phyloP scores from a whole-genome alignment of 106 monocot species.

The Xerophyta viscosa region DNA sequence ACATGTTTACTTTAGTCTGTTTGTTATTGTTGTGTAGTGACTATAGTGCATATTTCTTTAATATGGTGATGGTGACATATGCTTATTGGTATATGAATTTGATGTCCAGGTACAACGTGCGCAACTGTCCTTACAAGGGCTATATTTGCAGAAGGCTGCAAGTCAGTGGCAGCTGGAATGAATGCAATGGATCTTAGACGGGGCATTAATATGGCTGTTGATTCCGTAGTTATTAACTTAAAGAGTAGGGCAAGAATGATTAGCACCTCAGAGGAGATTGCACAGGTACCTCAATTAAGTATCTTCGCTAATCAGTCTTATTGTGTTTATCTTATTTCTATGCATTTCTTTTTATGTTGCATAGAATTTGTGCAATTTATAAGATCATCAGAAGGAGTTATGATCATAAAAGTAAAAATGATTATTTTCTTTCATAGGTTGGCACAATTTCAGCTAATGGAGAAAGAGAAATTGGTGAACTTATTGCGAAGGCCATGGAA shows the following conservation, averaged over 20 bases:
- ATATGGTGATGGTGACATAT: too few relatives aligned
- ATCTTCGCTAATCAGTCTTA: too few relatives aligned
- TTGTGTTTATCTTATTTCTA: too few relatives aligned
- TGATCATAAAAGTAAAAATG: too few relatives aligned
- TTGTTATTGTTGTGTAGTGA: too few relatives aligned
- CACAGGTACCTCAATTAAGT: constrained; percentile 57
- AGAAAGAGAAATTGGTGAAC: constrained; percentile 72
- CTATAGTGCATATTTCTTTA: too few relatives aligned
- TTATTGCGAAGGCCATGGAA: constrained; percentile 85
- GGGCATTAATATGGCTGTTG: constrained; percentile 86
- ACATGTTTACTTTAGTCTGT: too few relatives aligned
- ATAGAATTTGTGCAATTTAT: too few relatives aligned
- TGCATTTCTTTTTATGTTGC: too few relatives aligned
- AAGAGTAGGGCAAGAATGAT: constrained; percentile 81
- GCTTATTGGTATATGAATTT: background rate
- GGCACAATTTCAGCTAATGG: constrained; percentile 83
- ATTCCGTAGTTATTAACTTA: constrained; percentile 62
- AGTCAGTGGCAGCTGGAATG: constrained; percentile 90
- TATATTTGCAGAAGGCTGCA: constrained; percentile 73
- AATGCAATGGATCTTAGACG: constrained; percentile 85
- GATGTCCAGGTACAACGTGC: constrained; percentile 58
- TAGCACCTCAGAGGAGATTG: constrained; percentile 81
- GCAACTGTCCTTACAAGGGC: constrained; percentile 70
- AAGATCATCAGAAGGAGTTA: too few relatives aligned
- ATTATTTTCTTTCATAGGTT: constrained; percentile 26